A percentile compares a stretch with the other conserved stretches of the same genome.
phyloP scores from a whole-genome alignment of 768 basidiomycete species.

The Mycena capillaripes region DNA sequence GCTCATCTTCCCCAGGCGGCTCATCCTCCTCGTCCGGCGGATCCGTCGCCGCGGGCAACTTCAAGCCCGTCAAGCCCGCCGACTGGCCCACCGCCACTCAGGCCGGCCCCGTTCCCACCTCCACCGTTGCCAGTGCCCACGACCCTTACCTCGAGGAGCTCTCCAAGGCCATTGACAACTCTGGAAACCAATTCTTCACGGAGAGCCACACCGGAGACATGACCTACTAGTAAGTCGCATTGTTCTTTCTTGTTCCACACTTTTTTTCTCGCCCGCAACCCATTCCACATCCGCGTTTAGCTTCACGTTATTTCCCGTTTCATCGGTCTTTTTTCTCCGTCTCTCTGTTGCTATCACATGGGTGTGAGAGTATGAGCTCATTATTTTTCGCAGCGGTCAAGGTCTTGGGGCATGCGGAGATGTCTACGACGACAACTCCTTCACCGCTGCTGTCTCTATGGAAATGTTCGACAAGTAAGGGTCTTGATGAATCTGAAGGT shows the following conservation, averaged over 20 bases:
- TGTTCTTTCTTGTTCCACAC: background rate
- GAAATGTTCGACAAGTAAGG: conserved; percentile 41
- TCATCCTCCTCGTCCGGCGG: conserved; percentile 1
- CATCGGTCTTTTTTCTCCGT: background rate
- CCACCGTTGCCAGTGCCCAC: conserved; percentile 40
- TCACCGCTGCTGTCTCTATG: conserved; percentile 47
- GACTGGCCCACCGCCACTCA: conserved; percentile 47
- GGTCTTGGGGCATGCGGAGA: conserved; percentile 49
- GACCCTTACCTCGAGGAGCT: conserved; percentile 47
- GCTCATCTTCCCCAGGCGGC: too few species aligned
- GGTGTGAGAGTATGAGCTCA: conserved; percentile 11
- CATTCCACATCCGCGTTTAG: background rate
- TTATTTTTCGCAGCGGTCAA: conserved; percentile 40
- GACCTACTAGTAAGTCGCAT: conserved; percentile 48
- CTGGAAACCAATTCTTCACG: conserved; percentile 40
- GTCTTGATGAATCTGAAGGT: background rate
- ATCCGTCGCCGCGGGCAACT: conserved; percentile 34
- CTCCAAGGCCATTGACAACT: conserved; percentile 46
- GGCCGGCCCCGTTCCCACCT: conserved; percentile 38
- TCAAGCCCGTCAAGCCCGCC: conserved; percentile 35
- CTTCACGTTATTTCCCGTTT: background rate
- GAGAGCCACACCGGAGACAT: conserved; percentile 43
- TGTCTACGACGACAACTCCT: conserved; percentile 47
- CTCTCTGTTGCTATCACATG: background rate
- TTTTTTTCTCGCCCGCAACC: background rate